A percentile compares a stretch with the other conserved stretches of the same genome.
phyloP scores from a whole-genome alignment of 2,329 filamentous ascomycete species.

The Eutypella sp. region DNA sequence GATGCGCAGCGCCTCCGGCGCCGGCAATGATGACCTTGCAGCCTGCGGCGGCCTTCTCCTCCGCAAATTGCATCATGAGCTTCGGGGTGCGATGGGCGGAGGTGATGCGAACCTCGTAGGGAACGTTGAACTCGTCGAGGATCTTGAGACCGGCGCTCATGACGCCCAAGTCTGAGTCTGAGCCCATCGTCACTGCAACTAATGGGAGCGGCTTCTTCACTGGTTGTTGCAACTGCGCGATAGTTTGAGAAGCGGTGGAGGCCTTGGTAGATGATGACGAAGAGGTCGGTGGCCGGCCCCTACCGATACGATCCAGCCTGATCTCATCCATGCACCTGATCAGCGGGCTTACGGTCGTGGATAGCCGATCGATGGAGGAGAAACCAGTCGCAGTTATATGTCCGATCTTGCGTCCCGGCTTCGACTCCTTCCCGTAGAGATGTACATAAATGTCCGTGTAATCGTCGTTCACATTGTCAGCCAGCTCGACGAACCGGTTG shows the following conservation, averaged over 20 bases:
- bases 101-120: constrained; percentile 69
- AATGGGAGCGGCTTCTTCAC: constrained; percentile 41
- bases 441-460: constrained; percentile 61
- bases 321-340: constrained; percentile 60
- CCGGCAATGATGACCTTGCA: constrained; percentile 73
- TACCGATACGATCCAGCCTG: constrained; percentile 48
- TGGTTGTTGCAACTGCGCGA: no score
- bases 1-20: constrained; percentile 67
- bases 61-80: constrained; percentile 64
- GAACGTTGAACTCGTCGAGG: constrained; percentile 64
- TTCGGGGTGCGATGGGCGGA: constrained; percentile 73
- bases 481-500: constrained; percentile 40
- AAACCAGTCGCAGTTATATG: constrained; percentile 79
- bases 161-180: constrained; percentile 69
- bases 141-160: constrained; percentile 62
- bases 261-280: no score
- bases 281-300: no score
- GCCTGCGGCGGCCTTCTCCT: constrained; percentile 56
- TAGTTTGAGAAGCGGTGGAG: no score
- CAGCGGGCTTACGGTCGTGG: constrained; percentile 58
- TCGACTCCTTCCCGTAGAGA: constrained; percentile 86
- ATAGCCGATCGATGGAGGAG: constrained; percentile 60
- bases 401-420: constrained; percentile 88
- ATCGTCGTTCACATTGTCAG: constrained; percentile 37
- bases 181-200: constrained; percentile 79